Base-by-base conservation (phyloP, 768 basidiomycete species). In the Psilocybe subaeruginosa region DNA sequence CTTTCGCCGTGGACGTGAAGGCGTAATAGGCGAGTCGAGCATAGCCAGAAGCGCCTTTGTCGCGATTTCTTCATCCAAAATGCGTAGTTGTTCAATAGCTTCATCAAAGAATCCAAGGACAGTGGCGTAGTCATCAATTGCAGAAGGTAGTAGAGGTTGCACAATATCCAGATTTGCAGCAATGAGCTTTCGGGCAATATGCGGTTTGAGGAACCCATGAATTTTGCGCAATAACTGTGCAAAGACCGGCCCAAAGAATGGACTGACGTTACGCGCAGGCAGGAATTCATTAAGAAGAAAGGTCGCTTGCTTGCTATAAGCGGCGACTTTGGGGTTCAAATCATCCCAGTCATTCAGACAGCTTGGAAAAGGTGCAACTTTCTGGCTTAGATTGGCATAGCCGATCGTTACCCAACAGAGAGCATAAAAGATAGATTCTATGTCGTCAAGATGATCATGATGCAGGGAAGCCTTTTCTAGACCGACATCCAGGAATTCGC, bases 381-480 rank as follows among this genome's bases (percentile, higher is more conserved):
- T 16, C 12, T 51, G 27, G 23, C 11, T 27, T 29, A 31, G 55
- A 41, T 50, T 50, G 19, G 19, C 19, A 16, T 56, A 3, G 3
- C 47, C 47, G 19, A 49, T 45, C 45, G 59, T 61, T 6, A 66
- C 46, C 54, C 56, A 64, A 11, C 58, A 58, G 30, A 66, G 52
- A 14, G 62, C 54, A 35, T 64, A 64, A 50, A 58, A 56, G 17
- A 64, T 57, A 8, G 66, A 67, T 45, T 67, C 61, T 3, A 67
- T 52, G 54, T 64, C 60, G 19, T 67, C 66, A 3, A 66, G 43
- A 37, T 59, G 48, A 23, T 61, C 58, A 16, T 59, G 65, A 1
- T 35, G 50, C 1, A 41, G 3, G 27, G 17, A 0, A 16, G 14
- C 33, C 29, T 7, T 33, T 5, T 53, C n/a, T 41, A 3, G 11